phyloP scores from a whole-genome alignment of 129 eudicot species.

The Artemisia tridentata region DNA sequence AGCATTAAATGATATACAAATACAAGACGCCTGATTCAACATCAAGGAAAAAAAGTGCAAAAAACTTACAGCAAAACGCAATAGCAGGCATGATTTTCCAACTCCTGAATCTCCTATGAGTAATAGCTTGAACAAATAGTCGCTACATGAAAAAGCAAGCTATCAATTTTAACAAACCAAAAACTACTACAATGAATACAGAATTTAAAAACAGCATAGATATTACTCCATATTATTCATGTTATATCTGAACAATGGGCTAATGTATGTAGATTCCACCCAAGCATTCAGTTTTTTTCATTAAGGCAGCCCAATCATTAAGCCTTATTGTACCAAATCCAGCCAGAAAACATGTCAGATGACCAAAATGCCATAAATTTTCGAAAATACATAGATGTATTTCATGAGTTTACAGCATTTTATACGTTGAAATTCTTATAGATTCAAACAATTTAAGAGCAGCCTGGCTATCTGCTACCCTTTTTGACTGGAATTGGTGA shows the following conservation, averaged over 20 bases:
- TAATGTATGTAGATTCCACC: too few relatives aligned
- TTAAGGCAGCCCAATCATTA: too few relatives aligned
- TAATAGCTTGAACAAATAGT: constrained; percentile 89
- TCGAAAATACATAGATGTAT: too few relatives aligned
- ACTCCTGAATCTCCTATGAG: constrained; percentile 99
- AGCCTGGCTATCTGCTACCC: too few relatives aligned
- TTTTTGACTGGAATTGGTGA: too few relatives aligned
- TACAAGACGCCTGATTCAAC: background rate
- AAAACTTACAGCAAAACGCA: constrained; percentile 85
- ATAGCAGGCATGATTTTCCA: constrained; percentile 92
- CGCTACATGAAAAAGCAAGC: constrained; percentile 47
- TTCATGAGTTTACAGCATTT: too few relatives aligned
- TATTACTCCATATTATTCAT: background rate
- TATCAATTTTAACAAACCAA: background rate
- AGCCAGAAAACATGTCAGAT: too few relatives aligned
- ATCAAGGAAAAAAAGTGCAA: background rate
- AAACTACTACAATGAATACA: background rate
- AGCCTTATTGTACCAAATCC: too few relatives aligned
- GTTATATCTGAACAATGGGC: background rate
- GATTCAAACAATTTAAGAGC: too few relatives aligned
- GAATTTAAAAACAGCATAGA: background rate
- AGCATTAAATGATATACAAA: background rate
- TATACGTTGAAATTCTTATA: too few relatives aligned
- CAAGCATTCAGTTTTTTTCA: too few relatives aligned
- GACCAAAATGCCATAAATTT: too few relatives aligned